Evolutionary conservation across 768 basidiomycete species (phyloP).

Genomic region (Lactifluus echinatus): DNA sequence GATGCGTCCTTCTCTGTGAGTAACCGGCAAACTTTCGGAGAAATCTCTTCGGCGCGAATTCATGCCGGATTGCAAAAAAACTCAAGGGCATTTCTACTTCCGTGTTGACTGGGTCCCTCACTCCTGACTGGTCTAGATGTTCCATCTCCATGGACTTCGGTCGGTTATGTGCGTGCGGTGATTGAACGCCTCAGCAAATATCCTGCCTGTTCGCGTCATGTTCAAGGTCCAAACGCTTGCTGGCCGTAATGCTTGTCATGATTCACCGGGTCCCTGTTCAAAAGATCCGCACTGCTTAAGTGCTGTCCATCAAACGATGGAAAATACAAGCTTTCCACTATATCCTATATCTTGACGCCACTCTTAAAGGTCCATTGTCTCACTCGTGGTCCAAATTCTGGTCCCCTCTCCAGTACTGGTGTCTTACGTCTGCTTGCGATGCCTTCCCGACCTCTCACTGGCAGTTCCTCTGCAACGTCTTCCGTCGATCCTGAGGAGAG

Average conservation of each 20-base stretch:
- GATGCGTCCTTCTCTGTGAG: not conserved
- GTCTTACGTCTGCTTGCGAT: not conserved
- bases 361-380: slow-evolving; percentile 9
- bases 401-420: not conserved
- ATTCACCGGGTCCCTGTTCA: not conserved
- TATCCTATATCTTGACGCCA: not conserved
- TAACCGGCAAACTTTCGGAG: not conserved
- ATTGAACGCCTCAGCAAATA: slow-evolving; percentile 1
- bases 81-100: slow-evolving; percentile 2
- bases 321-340: not conserved
- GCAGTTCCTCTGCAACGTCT: not conserved
- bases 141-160: slow-evolving; percentile 16
- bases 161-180: slow-evolving; percentile 11
- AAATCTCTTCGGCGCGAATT: not conserved
- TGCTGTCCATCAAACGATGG: slow-evolving; percentile 1
- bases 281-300: not conserved
- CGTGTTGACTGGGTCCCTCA: not conserved
- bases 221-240: slow-evolving; percentile 1
- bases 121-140: not conserved
- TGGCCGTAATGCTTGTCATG: slow-evolving; percentile 2
- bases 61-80: not conserved
- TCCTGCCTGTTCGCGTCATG: not conserved
- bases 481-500: not conserved
- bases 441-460: not conserved
- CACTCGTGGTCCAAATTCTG: not conserved